These are phyloP conservation scores for Auricularia cornea DNA, from an alignment of 768 basidiomycete genomes.

Conservation along the genomic window DNA sequence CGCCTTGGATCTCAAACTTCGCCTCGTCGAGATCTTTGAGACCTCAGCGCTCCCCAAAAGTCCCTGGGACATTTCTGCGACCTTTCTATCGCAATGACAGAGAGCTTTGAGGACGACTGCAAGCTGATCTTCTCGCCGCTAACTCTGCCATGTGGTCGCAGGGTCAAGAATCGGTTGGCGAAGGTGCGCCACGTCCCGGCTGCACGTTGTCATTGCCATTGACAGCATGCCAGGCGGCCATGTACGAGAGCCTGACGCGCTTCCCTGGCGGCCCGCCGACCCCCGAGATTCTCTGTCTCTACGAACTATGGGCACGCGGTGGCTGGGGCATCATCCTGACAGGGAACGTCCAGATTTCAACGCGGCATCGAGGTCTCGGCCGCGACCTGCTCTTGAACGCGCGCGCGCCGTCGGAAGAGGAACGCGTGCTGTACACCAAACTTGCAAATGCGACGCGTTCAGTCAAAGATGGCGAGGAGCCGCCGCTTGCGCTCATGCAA, in stretches of 20 bases:
- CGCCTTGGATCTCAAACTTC: too few species aligned
- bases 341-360: constrained; percentile 70
- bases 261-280: constrained; percentile 69
- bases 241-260: constrained; percentile 76
- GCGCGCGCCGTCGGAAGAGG: constrained; percentile 19
- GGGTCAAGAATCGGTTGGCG: constrained; percentile 34
- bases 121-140: constrained; percentile 12
- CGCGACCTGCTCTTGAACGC: constrained; percentile 6
- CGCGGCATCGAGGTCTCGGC: neutral
- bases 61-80: neutral
- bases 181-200: constrained; percentile 28
- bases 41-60: too few species aligned
- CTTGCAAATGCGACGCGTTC: constrained; percentile 46
- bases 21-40: too few species aligned
- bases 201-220: neutral
- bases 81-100: neutral
- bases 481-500: constrained; percentile 65
- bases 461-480: neutral
- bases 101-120: neutral
- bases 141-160: constrained; percentile 24
- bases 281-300: constrained; percentile 50
- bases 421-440: constrained; percentile 40
- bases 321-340: constrained; percentile 87
- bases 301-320: constrained; percentile 63
- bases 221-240: constrained; percentile 53